A percentile compares a stretch with the other conserved stretches of the same genome.
Conservation (phyloP, 2,329 filamentous ascomycete genomes). For the Orbilia brochopaga region DNA sequence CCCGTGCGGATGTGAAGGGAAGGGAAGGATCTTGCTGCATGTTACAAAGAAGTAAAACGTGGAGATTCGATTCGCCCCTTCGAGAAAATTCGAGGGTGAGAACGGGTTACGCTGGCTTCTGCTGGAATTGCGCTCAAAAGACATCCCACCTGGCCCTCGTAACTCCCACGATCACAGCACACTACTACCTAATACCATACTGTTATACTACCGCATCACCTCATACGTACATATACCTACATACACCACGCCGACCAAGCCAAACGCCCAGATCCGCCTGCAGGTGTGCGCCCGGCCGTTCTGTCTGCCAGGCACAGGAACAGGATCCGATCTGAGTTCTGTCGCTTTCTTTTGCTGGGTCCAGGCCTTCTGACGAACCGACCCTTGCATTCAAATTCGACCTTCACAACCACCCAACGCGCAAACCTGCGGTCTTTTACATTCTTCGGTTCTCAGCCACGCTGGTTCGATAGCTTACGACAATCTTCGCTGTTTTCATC, state of each 20-base stretch:
- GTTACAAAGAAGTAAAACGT: background rate
- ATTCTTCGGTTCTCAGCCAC: background rate
- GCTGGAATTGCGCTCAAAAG: background rate
- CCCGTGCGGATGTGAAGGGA: background rate
- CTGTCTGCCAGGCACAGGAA: background rate
- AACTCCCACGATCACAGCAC: too few species aligned
- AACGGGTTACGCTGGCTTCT: slow-evolving; percentile 46
- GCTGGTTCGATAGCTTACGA: background rate
- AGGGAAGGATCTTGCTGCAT: too few species aligned
- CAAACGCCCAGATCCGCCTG: too few species aligned
- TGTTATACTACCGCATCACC: too few species aligned
- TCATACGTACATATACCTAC: too few species aligned
- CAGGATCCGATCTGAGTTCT: background rate
- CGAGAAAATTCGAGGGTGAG: slow-evolving; percentile 31
- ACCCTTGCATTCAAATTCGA: background rate
- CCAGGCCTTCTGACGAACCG: background rate
- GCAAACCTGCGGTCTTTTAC: background rate
- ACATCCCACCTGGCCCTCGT: too few species aligned
- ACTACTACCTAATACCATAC: too few species aligned
- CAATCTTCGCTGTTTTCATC: slow-evolving; percentile 12
- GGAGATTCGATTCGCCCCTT: slow-evolving; percentile 18
- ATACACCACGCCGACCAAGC: too few species aligned
- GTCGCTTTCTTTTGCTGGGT: background rate
- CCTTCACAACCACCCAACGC: background rate
- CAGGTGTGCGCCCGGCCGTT: background rate